These are phyloP conservation scores for Magnolia officinalis DNA, from an alignment of 164 flowering plant species.

Conservation along the genomic window DNA sequence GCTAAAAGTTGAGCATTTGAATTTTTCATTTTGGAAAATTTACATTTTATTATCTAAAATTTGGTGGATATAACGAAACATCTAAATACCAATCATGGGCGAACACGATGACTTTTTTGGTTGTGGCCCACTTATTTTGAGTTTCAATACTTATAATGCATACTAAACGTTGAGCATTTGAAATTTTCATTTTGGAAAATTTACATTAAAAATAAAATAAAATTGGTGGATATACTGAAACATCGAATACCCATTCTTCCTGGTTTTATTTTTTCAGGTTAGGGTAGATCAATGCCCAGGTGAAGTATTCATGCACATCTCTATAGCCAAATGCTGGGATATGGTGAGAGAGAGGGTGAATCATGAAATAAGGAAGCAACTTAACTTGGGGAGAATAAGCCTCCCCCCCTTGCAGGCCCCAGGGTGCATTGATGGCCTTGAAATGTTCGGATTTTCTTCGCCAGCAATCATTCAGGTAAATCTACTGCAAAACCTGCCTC, in stretches of 20 bases:
- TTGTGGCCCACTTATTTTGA: background rate
- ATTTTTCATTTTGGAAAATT: background rate
- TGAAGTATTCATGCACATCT: slow-evolving; percentile 73
- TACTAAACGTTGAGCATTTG: background rate
- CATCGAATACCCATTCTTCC: background rate
- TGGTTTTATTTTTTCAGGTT: slow-evolving; percentile 48
- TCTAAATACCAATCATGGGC: background rate
- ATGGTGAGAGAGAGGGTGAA: slow-evolving; percentile 89
- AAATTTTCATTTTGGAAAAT: background rate
- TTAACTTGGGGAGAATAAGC: slow-evolving; percentile 45
- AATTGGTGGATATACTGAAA: background rate
- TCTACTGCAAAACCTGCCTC: background rate
- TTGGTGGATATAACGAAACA: background rate
- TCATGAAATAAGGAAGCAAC: slow-evolving; percentile 72
- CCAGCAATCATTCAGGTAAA: slow-evolving; percentile 76
- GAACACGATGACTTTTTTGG: background rate
- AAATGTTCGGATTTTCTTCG: slow-evolving; percentile 93
- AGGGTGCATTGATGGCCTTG: slow-evolving; percentile 83
- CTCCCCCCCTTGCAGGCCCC: slow-evolving; percentile 91
- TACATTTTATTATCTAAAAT: too few species aligned
- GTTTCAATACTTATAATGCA: background rate
- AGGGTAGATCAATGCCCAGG: slow-evolving; percentile 54
- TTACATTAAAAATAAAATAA: too few species aligned
- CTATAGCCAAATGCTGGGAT: slow-evolving; percentile 86
- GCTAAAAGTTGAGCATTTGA: background rate